Conservation (phyloP, 2,329 filamentous ascomycete species). For the Chaetomiaceae sp. region DNA sequence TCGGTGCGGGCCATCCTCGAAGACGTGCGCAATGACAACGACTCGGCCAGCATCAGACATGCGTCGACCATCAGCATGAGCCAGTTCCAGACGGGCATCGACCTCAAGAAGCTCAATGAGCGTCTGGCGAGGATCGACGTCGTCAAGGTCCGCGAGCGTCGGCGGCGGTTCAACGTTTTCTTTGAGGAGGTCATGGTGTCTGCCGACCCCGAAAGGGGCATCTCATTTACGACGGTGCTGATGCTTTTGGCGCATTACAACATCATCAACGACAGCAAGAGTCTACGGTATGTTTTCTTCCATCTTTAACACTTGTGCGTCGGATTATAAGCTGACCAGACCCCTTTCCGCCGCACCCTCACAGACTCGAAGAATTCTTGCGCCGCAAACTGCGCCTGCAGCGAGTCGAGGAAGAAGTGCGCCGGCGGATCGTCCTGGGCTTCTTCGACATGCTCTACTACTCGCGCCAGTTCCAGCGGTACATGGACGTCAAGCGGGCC, state of each 20-base stretch:
- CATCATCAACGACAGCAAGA: constrained; percentile 97
- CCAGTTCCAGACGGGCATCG: constrained; percentile 54
- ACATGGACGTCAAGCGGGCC: constrained; percentile 65
- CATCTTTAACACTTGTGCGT: background rate
- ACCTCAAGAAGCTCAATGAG: constrained; percentile 69
- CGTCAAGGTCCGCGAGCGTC: constrained; percentile 65
- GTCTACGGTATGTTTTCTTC: constrained; percentile 59
- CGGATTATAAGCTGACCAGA: background rate
- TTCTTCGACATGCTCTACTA: constrained; percentile 95
- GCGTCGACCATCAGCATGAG: constrained; percentile 49
- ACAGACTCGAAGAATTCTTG: constrained; percentile 85
- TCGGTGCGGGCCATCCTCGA: constrained; percentile 84
- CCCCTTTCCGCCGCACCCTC: no score
- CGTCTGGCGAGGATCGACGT: constrained; percentile 71
- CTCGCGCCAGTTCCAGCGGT: constrained; percentile 73
- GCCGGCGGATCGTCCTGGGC: constrained; percentile 80
- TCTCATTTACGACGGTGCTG: constrained; percentile 84
- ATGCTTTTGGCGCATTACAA: constrained; percentile 99
- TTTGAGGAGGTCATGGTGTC: constrained; percentile 95
- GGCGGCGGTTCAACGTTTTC: constrained; percentile 84
- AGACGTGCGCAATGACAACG: constrained; percentile 62
- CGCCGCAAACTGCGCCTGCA: constrained; percentile 85
- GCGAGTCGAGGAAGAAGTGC: constrained; percentile 90
- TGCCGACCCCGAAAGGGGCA: constrained; percentile 81
- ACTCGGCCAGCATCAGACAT: constrained; percentile 49